Evolutionary conservation across 192 early-diverging fungal species (phyloP).

Genomic region (Entomortierella lignicola): DNA sequence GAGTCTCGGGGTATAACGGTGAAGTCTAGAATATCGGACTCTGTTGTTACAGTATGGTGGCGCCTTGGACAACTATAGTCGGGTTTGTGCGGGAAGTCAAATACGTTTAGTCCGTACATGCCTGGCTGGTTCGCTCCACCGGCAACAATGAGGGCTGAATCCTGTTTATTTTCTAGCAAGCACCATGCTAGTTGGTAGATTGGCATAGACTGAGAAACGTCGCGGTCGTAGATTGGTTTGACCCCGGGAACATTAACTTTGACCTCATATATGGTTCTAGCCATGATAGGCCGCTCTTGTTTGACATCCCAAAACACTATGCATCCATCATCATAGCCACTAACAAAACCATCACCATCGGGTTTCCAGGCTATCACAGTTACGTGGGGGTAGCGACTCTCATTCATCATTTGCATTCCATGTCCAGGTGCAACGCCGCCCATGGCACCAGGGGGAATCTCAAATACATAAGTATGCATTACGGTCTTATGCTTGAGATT

Average conservation of each 20-base stretch:
- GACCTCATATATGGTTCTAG: slow-evolving; percentile 34
- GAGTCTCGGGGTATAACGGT: slow-evolving; percentile 47
- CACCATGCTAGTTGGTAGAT: slow-evolving; percentile 63
- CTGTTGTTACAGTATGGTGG: slow-evolving; percentile 53
- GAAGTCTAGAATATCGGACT: slow-evolving; percentile 57
- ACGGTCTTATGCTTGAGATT: slow-evolving; percentile 56
- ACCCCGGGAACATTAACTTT: slow-evolving; percentile 28
- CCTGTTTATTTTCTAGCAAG: slow-evolving; percentile 22
- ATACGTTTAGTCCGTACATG: slow-evolving; percentile 56
- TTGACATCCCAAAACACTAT: slow-evolving; percentile 61
- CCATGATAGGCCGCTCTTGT: slow-evolving; percentile 30
- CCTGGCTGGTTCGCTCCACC: slow-evolving; percentile 55
- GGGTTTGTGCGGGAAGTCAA: slow-evolving; percentile 51
- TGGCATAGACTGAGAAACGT: slow-evolving; percentile 41
- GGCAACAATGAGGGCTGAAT: slow-evolving; percentile 56
- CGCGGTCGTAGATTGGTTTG: slow-evolving; percentile 17
- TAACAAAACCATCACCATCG: slow-evolving; percentile 59
- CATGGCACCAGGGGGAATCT: slow-evolving; percentile 38
- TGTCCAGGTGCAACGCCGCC: slow-evolving; percentile 16
- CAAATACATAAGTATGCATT: slow-evolving; percentile 40
- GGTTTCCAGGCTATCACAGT: slow-evolving; percentile 61
- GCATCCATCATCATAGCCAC: slow-evolving; percentile 56
- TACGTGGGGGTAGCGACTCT: slow-evolving; percentile 45
- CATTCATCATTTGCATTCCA: slow-evolving; percentile 12
- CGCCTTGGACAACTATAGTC: slow-evolving; percentile 46